Conservation (phyloP, 768 basidiomycete genomes). For the Mycena amicta region DNA sequence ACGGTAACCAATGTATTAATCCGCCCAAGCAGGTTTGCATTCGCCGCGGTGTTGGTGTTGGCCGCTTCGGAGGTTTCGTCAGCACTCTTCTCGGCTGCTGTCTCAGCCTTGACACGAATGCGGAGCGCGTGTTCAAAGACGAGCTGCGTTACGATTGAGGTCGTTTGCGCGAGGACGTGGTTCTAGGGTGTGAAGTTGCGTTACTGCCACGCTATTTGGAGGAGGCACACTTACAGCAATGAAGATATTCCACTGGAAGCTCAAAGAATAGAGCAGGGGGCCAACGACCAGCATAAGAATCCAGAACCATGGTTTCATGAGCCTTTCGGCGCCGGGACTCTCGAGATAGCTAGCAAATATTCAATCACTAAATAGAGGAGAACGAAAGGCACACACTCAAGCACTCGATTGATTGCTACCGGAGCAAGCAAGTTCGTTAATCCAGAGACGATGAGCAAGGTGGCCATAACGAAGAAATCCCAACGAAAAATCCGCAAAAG, state of each 20-base stretch:
- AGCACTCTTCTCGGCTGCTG: not conserved
- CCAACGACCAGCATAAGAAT: conserved; percentile 42
- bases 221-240: conserved; percentile 36
- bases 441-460: conserved; percentile 29
- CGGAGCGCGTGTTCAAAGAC: conserved; percentile 59
- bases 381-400: conserved; percentile 29
- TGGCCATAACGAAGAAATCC: conserved; percentile 23
- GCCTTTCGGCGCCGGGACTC: conserved; percentile 35
- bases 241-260: conserved; percentile 48
- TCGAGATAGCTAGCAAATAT: conserved; percentile 43
- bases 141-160: no score
- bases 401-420: conserved; percentile 42
- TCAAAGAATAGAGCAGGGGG: conserved; percentile 36
- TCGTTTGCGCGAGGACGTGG: conserved; percentile 35
- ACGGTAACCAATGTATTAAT: conserved; percentile 46
- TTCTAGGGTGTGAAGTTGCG: conserved; percentile 27
- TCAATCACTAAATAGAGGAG: not conserved
- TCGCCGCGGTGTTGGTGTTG: not conserved
- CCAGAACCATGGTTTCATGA: conserved; percentile 65
- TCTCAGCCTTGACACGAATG: conserved; percentile 51
- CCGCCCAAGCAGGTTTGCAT: conserved; percentile 38
- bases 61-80: not conserved
- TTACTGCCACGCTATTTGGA: not conserved
- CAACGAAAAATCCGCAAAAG: conserved; percentile 40
- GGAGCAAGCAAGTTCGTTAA: conserved; percentile 35